phyloP scores from a whole-genome alignment of 176 grass and related monocot species.

The Ensete ventricosum region DNA sequence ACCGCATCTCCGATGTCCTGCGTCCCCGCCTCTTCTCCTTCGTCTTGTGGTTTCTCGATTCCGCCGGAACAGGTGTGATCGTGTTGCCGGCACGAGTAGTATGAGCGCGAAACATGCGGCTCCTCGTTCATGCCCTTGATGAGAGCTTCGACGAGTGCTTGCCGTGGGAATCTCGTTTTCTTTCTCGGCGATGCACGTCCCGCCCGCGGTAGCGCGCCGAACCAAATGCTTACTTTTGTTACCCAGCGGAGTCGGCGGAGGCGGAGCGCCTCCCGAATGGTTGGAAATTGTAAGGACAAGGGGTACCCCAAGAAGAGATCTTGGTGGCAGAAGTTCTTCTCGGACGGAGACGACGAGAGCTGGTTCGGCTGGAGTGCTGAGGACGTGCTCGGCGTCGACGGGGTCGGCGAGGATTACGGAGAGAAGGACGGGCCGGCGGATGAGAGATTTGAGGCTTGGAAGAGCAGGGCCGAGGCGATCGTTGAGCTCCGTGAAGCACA shows the following conservation, averaged over 20 bases:
- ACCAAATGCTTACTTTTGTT: slow-evolving; percentile 34
- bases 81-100: background rate
- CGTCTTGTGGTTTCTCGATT: background rate
- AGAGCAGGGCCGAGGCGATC: slow-evolving; percentile 74
- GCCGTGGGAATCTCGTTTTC: slow-evolving; percentile 18
- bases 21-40: background rate
- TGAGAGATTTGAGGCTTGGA: slow-evolving; percentile 83
- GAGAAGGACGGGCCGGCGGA: slow-evolving; percentile 36
- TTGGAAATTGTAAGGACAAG: slow-evolving; percentile 28
- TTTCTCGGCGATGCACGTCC: slow-evolving; percentile 5
- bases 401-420: background rate
- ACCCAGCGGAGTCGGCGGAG: slow-evolving; percentile 26
- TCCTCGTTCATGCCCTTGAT: slow-evolving; percentile 35
- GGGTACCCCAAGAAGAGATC: slow-evolving; percentile 36
- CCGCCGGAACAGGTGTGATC: background rate
- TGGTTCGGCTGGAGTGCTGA: slow-evolving; percentile 43
- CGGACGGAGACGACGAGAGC: slow-evolving; percentile 48
- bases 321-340: slow-evolving; percentile 64
- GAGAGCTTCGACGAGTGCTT: slow-evolving; percentile 46
- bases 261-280: slow-evolving; percentile 6
- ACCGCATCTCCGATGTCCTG: no score
- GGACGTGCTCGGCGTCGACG: slow-evolving; percentile 30
- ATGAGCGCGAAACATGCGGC: slow-evolving; percentile 38
- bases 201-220: slow-evolving; percentile 31
- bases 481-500: slow-evolving; percentile 66